A percentile compares a stretch with the other conserved stretches of the same genome.
Conservation (phyloP, 306 rosid genomes). For the Trifolium pratense region DNA sequence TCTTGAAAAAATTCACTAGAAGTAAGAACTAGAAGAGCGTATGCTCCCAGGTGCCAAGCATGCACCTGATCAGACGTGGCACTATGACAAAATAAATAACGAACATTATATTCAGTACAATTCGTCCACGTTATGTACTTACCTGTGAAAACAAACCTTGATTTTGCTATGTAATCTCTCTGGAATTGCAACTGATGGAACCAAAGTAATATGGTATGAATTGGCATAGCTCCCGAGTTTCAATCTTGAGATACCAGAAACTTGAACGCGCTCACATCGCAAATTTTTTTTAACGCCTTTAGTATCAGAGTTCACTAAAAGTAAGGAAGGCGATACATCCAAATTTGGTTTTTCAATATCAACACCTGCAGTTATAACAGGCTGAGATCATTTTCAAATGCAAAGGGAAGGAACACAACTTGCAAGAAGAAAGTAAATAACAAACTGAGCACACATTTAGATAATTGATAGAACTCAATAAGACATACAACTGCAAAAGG, state of each 20-base stretch:
- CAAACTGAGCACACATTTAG: background rate
- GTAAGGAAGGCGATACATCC: conserved; percentile 46
- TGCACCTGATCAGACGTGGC: conserved; percentile 1
- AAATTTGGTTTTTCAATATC: conserved; percentile 60
- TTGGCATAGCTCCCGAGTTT: conserved; percentile 69
- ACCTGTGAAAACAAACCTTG: conserved; percentile 76
- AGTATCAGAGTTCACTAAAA: conserved; percentile 32
- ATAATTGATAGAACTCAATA: background rate
- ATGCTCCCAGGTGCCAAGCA: no score
- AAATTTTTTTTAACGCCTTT: conserved; percentile 40
- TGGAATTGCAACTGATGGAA: conserved; percentile 63
- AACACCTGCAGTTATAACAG: conserved; percentile 54
- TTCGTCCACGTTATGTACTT: conserved; percentile 29
- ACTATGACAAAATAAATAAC: no score
- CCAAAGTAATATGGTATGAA: conserved; percentile 57
- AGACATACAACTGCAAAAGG: background rate
- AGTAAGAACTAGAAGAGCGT: background rate
- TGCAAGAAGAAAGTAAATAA: background rate
- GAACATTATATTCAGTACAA: no score
- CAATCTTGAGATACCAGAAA: conserved; percentile 67
- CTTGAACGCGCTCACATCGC: conserved; percentile 64
- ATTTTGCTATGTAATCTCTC: conserved; percentile 62
- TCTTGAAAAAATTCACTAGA: conserved; percentile 7
- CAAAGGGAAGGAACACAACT: background rate
- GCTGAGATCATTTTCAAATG: conserved; percentile 17